Conservation (phyloP, 169 alveolate species). For the Miamiensis avidus region DNA sequence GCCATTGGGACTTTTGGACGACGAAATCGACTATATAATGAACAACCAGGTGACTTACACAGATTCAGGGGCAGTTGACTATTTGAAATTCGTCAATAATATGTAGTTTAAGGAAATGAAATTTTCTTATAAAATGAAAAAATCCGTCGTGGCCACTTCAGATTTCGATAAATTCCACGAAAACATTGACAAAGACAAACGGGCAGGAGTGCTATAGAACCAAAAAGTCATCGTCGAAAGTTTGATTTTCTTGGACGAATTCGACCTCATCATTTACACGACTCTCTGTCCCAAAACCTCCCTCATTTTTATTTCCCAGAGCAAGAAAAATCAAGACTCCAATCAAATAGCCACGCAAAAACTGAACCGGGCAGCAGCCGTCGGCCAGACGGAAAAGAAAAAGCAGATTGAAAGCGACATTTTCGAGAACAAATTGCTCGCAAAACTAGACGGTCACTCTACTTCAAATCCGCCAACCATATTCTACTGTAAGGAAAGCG, state of each 20-base stretch:
- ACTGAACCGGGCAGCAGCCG: not conserved
- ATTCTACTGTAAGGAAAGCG: constrained; percentile 36
- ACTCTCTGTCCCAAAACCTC: constrained; percentile 54
- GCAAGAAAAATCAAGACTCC: not conserved
- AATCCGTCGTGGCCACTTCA: not conserved
- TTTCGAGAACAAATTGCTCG: constrained; percentile 35
- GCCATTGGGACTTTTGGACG: constrained; percentile 41
- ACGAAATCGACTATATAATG: constrained; percentile 51
- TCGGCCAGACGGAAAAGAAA: constrained; percentile 8
- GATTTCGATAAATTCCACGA: not conserved
- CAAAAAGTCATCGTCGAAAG: constrained; percentile 58
- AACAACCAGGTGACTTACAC: constrained; percentile 38
- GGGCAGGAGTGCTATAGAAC: constrained; percentile 16
- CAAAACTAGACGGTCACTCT: constrained; percentile 44
- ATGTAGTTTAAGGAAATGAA: constrained; percentile 29
- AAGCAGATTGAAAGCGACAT: not conserved
- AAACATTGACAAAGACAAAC: constrained; percentile 3
- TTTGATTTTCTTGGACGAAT: constrained; percentile 48
- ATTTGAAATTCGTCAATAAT: constrained; percentile 42
- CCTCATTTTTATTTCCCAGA: constrained; percentile 38
- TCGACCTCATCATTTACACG: constrained; percentile 49
- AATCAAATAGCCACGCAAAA: not conserved
- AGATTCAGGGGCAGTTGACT: constrained; percentile 51
- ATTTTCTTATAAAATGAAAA: not conserved
- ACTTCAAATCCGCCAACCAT: constrained; percentile 50